Base-by-base conservation (phyloP, 2,329 filamentous ascomycete species). In the Allantophomopsis lycopodina region DNA sequence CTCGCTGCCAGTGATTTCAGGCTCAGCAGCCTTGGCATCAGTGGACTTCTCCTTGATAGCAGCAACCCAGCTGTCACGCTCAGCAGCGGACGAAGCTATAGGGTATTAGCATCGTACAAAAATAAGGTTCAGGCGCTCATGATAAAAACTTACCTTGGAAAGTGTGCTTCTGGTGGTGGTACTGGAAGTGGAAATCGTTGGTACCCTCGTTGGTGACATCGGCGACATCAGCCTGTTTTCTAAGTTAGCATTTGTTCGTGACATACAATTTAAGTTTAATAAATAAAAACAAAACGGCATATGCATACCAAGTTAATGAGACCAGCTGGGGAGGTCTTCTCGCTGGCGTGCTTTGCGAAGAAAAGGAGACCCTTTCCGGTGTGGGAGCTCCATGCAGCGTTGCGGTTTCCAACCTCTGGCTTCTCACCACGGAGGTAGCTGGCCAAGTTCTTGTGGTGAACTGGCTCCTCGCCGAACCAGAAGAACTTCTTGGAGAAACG, bases 361-460 rank as follows among this genome's bases (percentile, higher is more conserved):
- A 93, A 94, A 33, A 96, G 70, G 15, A 96, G 81, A 57, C 91
- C 91, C 71, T 94, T 94, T 61, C 89, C 89, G 43, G 89, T 95
- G 71, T 94, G 78, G 51, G 78, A 79, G 47, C 89, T 86, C 86
- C 91, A 95, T 30, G 91, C 83, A 50, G 78, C 81, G 52, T 82
- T 81, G 49, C 83, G 73, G 66, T 93, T 81, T 45, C 83, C 80
- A 49, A 79, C 70, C 40, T 79, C 71, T 41, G 79, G 71, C 79
- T 95, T 95, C 74, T 94, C 87, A 55, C 77, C 79, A 65, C 87
- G 85, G 52, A 93, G 71, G 69, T 89, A 95, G 52, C 71, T 65
- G 50, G 70, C 63, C 42, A 95, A 72, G 57, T 80, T 71, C 64
- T 89, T 81, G 52, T 76, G 64, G 55, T 87, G 76, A 44, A 93